These are phyloP conservation scores for Gonapodya sp. DNA, from an alignment of 192 early-diverging fungal genomes.

Conservation along the genomic window DNA sequence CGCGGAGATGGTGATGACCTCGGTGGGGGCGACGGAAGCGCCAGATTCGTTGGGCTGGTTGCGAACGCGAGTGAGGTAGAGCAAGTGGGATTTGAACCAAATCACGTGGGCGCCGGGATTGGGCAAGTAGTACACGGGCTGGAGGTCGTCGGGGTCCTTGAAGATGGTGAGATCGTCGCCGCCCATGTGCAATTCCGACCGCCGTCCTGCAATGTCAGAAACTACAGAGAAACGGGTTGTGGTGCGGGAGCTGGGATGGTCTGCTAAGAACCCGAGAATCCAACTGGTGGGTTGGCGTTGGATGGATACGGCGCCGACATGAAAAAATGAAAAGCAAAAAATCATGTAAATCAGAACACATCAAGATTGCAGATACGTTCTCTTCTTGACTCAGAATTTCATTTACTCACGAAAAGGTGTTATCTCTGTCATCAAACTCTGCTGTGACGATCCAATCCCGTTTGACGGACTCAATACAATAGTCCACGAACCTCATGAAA, in stretches of 20 bases:
- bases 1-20: conserved; percentile 21
- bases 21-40: conserved; percentile 39
- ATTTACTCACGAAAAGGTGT: background rate
- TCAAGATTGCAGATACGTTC: no score
- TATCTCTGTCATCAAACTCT: background rate
- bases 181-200: background rate
- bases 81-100: conserved; percentile 32
- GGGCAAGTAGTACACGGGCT: background rate
- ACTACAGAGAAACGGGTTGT: background rate
- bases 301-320: no score
- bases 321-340: no score
- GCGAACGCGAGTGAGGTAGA: conserved; percentile 31
- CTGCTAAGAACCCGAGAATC: background rate
- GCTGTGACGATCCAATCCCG: background rate
- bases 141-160: no score
- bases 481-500: background rate
- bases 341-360: no score
- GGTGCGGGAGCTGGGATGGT: background rate
- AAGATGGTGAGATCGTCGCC: no score
- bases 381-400: background rate
- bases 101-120: conserved; percentile 32
- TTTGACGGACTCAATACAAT: background rate
- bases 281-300: background rate
- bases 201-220: background rate
- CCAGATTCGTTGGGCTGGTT: conserved; percentile 21